Base-by-base conservation (phyloP, 148 eudicot genomes). In the Vaccinium myrtillus region DNA sequence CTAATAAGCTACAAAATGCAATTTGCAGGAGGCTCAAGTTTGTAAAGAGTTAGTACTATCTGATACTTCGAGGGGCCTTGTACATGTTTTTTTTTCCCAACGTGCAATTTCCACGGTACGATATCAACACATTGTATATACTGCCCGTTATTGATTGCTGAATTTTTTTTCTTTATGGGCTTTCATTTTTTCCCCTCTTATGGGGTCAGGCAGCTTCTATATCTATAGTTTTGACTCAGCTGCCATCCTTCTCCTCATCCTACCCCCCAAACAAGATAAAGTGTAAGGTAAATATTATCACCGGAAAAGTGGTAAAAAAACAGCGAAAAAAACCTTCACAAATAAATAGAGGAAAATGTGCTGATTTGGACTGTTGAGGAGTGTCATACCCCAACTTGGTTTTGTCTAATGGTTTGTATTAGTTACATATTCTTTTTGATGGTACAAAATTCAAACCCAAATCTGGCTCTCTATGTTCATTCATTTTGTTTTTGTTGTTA, bases 41-140 rank as follows among this genome's bases (percentile, higher is more conserved):
- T 91, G 91, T 78, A 91, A 89, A 46, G 88, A 91, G 82, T 89
- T 96, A 58, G 94, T 94, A 78, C 49, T 86, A 46, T 87, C 94
- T 32, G 92, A 92, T 83, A 96, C 98, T 18, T 53, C 97, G 36
- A 96, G 82, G 89, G 94, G 98, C 84, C 91, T 96, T 82, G 94
- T 96, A 87, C 97, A 96, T 89, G 87, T 88, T 6, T 96, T 96
- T 85, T 94, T 96, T 82, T 83, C 94, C 83, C 99, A 94, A 80
- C 93, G 98, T 84, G 87, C 93, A 91, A 90, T 93, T 86, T 89
- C 95, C 56, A 96, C 93, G 98, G 98, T 96, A 92, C 59, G 25
- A 16, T 81, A 49, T 77, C 19, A 0, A 25, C 69, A n/a, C 25
- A 69, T 49, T 50, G 25, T n/a, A 81, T 49, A 6, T 30, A n/a